Percentiles rank a stretch among this genome's conserved stretches.
Conservation (phyloP, 352 stramenopile genomes). For the Plasmopara muralis region DNA sequence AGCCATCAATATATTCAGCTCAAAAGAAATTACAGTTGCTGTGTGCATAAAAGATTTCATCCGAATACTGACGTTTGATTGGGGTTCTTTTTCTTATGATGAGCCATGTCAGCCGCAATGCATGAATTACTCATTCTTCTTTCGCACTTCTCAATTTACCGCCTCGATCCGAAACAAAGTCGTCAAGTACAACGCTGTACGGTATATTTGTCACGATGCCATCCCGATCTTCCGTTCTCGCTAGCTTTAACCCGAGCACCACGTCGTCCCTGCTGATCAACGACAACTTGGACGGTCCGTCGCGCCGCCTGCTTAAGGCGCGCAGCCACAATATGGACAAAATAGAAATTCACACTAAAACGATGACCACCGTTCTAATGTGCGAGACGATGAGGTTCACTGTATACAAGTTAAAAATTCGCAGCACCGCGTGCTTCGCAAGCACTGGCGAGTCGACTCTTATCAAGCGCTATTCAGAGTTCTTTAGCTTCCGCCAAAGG, state of each 20-base stretch:
- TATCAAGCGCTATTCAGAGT: slow-evolving; percentile 63
- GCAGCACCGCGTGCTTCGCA: slow-evolving; percentile 23
- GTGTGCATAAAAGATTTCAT: background rate
- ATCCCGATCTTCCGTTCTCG: slow-evolving; percentile 10
- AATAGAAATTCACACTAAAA: slow-evolving; percentile 42
- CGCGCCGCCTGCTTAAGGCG: slow-evolving; percentile 36
- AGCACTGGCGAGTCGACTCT: slow-evolving; percentile 41
- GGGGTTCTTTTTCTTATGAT: slow-evolving; percentile 2
- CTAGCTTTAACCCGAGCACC: slow-evolving; percentile 8
- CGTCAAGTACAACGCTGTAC: background rate
- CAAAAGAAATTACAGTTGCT: background rate
- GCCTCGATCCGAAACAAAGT: background rate
- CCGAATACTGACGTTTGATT: background rate
- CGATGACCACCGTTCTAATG: slow-evolving; percentile 32
- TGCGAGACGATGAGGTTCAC: slow-evolving; percentile 44
- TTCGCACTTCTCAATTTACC: slow-evolving; percentile 22
- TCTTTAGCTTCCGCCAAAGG: slow-evolving; percentile 40
- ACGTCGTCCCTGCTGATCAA: slow-evolving; percentile 16
- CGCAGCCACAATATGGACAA: slow-evolving; percentile 44
- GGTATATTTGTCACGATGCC: slow-evolving; percentile 8
- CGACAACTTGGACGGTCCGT: slow-evolving; percentile 24
- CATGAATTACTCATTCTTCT: background rate
- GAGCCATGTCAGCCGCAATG: background rate
- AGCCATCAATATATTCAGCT: background rate
- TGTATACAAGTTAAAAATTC: slow-evolving; percentile 58